Evolutionary conservation across 345 rosid genomes (phyloP), one percentile per base, ranked within the genome.

Genomic region (Gossypium thurberi): DNA sequence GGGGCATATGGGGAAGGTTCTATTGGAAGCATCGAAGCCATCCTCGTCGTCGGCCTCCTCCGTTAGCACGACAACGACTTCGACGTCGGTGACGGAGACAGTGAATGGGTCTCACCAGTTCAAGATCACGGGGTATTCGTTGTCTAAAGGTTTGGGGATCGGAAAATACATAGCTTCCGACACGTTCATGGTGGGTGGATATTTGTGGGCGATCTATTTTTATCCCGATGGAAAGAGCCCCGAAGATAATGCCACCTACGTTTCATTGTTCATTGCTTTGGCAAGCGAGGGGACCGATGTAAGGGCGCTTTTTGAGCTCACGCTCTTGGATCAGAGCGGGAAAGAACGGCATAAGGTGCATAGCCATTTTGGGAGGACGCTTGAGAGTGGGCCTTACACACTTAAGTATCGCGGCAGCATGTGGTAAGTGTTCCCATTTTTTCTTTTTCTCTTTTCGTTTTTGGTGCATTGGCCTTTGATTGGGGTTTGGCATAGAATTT

Each of bases 211-310:
- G 44, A 79, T 90, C 74, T 90, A 88, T 72, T 90, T 90, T 69
- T 90, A 90, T 63, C 92, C 95, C 5, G 95, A 86, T 65, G 95
- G 95, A n/a, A 90, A 90, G 79, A 90, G 89, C 85, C 71, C 77
- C 25, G 92, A 90, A 78, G 92, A 90, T 75, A 85, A 88, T 71
- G 84, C 88, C 12, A 65, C 85, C 6, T 82, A 85, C 42, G 91
- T 90, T 6, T 88, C 91, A 11, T 74, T 88, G 61, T 90, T 90
- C 80, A 88, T 90, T 8, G 92, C 92, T 12, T 78, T 90, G 61
- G 96, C 88, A 0, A 88, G 89, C 82, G 91, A 90, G 60, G 96
- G 89, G 20, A 81, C 88, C 6, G 91, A 90, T 20, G 92, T 88
- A 15, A 84, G 89, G 80, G 92, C 92, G 33, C 83, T 90, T 75